A percentile compares a stretch with the other conserved stretches of the same genome.
These are phyloP conservation scores for Groenewaldozyma tartarivorans DNA, from an alignment of 805 yeast genomes.

Conservation along the genomic window DNA sequence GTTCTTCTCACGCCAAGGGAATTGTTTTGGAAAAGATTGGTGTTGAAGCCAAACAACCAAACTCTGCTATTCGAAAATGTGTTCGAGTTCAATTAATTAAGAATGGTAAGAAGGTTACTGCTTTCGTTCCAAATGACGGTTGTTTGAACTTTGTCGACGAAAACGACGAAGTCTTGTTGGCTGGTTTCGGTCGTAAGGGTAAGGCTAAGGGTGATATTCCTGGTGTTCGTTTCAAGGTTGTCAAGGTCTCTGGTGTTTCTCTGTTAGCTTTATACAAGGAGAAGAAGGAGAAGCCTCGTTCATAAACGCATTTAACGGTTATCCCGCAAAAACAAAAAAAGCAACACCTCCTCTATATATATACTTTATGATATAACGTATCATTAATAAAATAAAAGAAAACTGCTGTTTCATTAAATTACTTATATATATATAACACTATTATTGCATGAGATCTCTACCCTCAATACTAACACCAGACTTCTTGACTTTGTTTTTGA, in stretches of 20 bases:
- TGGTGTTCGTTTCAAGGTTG: constrained; percentile 99
- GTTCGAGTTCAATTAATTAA: constrained; percentile 99
- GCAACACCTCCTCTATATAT: neutral
- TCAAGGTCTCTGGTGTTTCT: constrained; percentile 99
- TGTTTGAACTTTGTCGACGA: constrained; percentile 99
- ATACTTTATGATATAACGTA: too few species aligned
- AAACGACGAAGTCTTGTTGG: constrained; percentile 98
- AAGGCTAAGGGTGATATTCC: constrained; percentile 99
- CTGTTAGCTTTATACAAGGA: constrained; percentile 99
- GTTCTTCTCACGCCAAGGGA: constrained; percentile 99
- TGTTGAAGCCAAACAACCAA: constrained; percentile 99
- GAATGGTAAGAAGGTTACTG: constrained; percentile 99
- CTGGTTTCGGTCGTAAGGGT: constrained; percentile 98
- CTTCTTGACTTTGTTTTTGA: constrained; percentile 37
- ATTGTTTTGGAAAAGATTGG: constrained; percentile 99
- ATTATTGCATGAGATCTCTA: constrained; percentile 10
- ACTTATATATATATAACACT: neutral
- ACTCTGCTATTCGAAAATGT: constrained; percentile 99
- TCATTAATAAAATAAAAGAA: too few species aligned
- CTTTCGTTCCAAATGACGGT: constrained; percentile 99
- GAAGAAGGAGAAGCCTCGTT: constrained; percentile 99
- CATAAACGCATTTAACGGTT: constrained; percentile 47
- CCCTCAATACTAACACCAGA: constrained; percentile 79
- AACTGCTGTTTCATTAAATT: neutral
- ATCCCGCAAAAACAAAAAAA: neutral